A percentile compares a stretch with the other conserved stretches of the same genome.
These are phyloP conservation scores for Populus tremula DNA, from an alignment of 345 rosid genomes.

Conservation along the genomic window DNA sequence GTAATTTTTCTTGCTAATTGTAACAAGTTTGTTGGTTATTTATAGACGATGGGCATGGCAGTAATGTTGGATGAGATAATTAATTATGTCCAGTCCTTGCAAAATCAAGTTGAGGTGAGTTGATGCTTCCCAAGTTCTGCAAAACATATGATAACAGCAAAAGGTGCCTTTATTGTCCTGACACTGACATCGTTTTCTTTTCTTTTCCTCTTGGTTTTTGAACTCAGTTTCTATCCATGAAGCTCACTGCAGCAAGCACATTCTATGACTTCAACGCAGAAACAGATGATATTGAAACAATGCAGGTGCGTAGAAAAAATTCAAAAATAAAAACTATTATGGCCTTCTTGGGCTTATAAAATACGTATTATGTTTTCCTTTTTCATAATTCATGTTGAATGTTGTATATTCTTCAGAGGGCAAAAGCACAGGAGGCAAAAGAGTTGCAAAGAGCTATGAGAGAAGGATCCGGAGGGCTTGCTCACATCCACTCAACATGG, in stretches of 20 bases:
- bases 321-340: not conserved
- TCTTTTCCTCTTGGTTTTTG: not conserved
- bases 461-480: constrained; percentile 14
- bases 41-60: constrained; percentile 77
- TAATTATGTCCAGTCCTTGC: constrained; percentile 73
- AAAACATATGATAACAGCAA: not conserved
- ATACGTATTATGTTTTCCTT: not conserved
- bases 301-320: constrained; percentile 12
- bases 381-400: not conserved
- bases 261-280: constrained; percentile 32
- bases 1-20: not conserved
- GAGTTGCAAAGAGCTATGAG: constrained; percentile 42
- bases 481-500: constrained; percentile 16
- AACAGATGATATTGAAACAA: constrained; percentile 19
- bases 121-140: not conserved
- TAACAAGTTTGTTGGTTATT: not conserved
- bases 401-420: constrained; percentile 12
- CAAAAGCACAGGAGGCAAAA: constrained; percentile 24
- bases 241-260: constrained; percentile 33
- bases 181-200: not conserved
- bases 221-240: constrained; percentile 82
- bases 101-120: constrained; percentile 81
- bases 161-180: not conserved
- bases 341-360: not conserved
- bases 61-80: constrained; percentile 63